Evolutionary conservation across 1,139 yeast species (phyloP), one percentile per base, ranked within the genome.

Genomic region (Magnusiomyces sp.): DNA sequence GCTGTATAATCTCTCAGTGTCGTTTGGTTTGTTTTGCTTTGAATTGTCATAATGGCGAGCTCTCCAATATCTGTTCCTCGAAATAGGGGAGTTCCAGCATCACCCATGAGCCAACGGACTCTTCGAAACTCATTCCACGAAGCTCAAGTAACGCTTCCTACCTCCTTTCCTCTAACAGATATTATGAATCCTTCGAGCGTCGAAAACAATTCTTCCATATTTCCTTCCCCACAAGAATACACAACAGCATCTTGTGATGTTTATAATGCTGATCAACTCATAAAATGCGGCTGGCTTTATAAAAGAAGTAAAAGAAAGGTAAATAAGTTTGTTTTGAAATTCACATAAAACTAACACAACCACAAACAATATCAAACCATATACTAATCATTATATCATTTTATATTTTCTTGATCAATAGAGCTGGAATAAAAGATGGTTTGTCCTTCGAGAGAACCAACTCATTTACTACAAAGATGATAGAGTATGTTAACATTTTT

Each of bases 381-480:
- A 5, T 16, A 23, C 10, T 14, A 32, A 16, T 10, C 5, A 14
- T 10, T 23, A 29, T 27, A n/a, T n/a, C n/a, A n/a, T n/a, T n/a
- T n/a, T 39, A 50, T 48, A 10, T 9, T 16, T 6, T 23, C 9
- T 20, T 23, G 7, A 13, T 10, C 13, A 40, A 5, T 55, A 63
- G 58, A 56, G 60, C 39, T 78, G 82, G 82, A 73, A 71, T 56
- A 67, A 70, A 52, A 64, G 71, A 39, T 80, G 86, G 86, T 76
- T 78, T 55, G 82, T 79, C 2, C 65, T 80, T n/a, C 66, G 86
- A 39, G 68, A 69, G 17, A 69, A 73, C 46, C 84, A 78, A 58
- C 66, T 80, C 38, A 70, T 80, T 14, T 78, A 76, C 61, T 80
- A 80, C 61, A 79, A 79, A 58, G 81, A 79, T 57, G 71, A 73